Percentiles rank a stretch among this genome's conserved stretches.
Conservation (phyloP, 176 grass and related monocot species). For the Guadua angustifolia region DNA sequence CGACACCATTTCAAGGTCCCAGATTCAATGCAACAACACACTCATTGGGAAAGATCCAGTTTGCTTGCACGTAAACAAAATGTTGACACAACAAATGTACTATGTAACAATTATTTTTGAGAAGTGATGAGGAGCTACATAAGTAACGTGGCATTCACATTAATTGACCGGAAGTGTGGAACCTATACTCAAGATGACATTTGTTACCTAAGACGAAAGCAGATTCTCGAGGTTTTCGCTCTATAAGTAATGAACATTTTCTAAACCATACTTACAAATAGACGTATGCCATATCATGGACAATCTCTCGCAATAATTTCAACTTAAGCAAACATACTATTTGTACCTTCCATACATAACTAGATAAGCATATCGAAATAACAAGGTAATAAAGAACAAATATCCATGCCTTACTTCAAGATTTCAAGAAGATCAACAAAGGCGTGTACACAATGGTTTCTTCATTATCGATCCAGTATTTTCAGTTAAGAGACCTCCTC, state of each 20-base stretch:
- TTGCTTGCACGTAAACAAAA: constrained; percentile 52
- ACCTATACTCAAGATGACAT: not conserved
- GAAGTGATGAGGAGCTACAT: not conserved
- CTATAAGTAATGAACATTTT: not conserved
- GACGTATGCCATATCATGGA: not conserved
- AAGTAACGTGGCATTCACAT: not conserved
- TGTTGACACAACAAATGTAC: constrained; percentile 2
- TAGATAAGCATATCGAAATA: not conserved
- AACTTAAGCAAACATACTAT: constrained; percentile 1
- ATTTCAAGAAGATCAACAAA: constrained; percentile 89
- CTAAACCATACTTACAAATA: not conserved
- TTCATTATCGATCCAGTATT: too few relatives aligned
- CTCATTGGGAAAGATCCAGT: constrained; percentile 78
- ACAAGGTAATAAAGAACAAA: not conserved
- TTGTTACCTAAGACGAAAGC: not conserved
- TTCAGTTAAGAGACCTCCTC: too few relatives aligned
- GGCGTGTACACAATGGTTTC: constrained; percentile 84
- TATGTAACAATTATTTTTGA: constrained; percentile 1
- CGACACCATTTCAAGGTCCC: constrained; percentile 83
- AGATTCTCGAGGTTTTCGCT: not conserved
- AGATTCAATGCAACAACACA: constrained; percentile 80
- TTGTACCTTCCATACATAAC: not conserved
- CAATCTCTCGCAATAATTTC: not conserved
- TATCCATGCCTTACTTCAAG: constrained; percentile 57
- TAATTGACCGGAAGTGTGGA: not conserved